Evolutionary conservation across 768 basidiomycete species (phyloP).

Genomic region (Suillus plorans): DNA sequence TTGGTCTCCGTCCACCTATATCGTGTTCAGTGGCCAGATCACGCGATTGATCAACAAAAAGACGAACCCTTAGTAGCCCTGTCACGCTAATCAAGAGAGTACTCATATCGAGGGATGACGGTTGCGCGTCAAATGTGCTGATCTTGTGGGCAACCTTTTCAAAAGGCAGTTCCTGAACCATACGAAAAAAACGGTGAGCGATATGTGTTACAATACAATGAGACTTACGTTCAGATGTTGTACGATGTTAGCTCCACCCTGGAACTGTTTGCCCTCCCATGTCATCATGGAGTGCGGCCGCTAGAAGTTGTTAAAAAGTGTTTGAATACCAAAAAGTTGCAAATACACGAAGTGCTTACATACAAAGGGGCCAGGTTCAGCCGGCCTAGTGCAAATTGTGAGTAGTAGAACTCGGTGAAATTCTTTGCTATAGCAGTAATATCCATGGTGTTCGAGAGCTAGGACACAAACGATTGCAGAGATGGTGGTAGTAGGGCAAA

Average conservation of each 20-base stretch:
- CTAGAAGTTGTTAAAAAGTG: slow-evolving; percentile 42
- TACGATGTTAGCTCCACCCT: slow-evolving; percentile 54
- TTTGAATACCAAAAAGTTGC: slow-evolving; percentile 26
- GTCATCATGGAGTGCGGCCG: slow-evolving; percentile 81
- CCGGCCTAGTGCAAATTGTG: slow-evolving; percentile 69
- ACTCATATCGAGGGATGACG: slow-evolving; percentile 57
- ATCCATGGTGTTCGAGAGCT: slow-evolving; percentile 59
- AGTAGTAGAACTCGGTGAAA: slow-evolving; percentile 84
- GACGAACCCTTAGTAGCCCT: slow-evolving; percentile 72
- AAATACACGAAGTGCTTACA: slow-evolving; percentile 48
- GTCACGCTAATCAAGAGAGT: slow-evolving; percentile 84
- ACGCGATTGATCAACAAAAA: background rate
- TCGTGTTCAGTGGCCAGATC: slow-evolving; percentile 5
- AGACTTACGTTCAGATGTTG: slow-evolving; percentile 70
- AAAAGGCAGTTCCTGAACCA: slow-evolving; percentile 71
- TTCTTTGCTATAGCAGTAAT: slow-evolving; percentile 72
- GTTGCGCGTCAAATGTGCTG: slow-evolving; percentile 85
- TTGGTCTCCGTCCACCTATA: slow-evolving; percentile 72
- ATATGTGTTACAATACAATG: background rate
- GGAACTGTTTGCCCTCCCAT: slow-evolving; percentile 65
- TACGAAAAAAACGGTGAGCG: slow-evolving; percentile 3
- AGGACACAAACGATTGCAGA: slow-evolving; percentile 16
- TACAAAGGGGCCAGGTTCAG: slow-evolving; percentile 62
- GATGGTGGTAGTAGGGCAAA: slow-evolving; percentile 8
- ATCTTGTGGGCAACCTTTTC: slow-evolving; percentile 78